These are phyloP conservation scores for Xylaria multiplex DNA, from an alignment of 2,329 filamentous ascomycete genomes.

Conservation along the genomic window DNA sequence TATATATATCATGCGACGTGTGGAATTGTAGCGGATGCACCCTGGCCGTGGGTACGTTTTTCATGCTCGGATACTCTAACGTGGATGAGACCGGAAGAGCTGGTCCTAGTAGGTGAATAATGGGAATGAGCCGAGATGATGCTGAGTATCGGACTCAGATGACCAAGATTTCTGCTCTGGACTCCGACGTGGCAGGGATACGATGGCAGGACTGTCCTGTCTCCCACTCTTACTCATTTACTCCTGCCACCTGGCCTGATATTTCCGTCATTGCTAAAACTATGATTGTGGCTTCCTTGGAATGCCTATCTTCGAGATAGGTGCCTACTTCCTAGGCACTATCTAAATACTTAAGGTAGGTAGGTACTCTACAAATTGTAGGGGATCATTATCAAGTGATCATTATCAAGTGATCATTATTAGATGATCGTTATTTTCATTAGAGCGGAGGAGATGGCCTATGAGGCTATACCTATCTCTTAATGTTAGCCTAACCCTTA, in stretches of 20 bases:
- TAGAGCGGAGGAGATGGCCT: too few species aligned
- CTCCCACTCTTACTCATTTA: background rate
- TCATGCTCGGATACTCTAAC: background rate
- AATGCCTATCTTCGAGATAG: background rate
- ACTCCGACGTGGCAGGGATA: background rate
- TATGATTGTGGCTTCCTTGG: background rate
- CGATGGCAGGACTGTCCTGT: conserved; percentile 1
- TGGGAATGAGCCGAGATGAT: background rate
- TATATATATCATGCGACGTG: background rate
- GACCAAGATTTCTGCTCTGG: background rate
- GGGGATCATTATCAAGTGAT: too few species aligned
- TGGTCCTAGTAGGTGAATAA: background rate
- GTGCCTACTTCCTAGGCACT: background rate
- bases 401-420: too few species aligned
- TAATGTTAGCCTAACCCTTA: too few species aligned
- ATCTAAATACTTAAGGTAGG: too few species aligned
- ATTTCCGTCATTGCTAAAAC: background rate
- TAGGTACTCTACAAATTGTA: too few species aligned
- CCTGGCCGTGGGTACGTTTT: background rate
- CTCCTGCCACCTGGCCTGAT: background rate
- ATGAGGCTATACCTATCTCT: too few species aligned
- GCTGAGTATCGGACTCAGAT: background rate
- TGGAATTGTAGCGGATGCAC: background rate
- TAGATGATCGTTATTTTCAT: too few species aligned
- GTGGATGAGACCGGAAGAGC: background rate